A percentile compares a stretch with the other conserved stretches of the same genome.
Evolutionary conservation across 768 basidiomycete genomes (phyloP).

Genomic region (Tylopilus cervinicoccineus): DNA sequence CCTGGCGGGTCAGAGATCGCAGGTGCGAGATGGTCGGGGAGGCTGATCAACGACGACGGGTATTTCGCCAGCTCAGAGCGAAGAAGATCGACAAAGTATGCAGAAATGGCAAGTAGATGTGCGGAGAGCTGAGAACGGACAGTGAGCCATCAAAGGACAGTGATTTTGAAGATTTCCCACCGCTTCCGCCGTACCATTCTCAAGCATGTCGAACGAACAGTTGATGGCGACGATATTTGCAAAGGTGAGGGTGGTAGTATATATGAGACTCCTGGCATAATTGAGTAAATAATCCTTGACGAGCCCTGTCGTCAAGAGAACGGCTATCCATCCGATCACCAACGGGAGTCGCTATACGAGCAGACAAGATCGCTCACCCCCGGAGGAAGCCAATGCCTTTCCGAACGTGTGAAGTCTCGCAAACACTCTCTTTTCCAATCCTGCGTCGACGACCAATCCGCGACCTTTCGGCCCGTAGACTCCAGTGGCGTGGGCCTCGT

Average conservation of each 20-base stretch:
- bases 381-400: constrained; percentile 81
- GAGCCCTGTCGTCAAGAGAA: constrained; percentile 65
- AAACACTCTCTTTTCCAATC: constrained; percentile 66
- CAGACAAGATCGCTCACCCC: constrained; percentile 53
- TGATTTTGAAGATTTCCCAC: constrained; percentile 27
- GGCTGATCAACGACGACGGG: constrained; percentile 23
- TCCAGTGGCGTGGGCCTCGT: constrained; percentile 93
- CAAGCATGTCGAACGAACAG: constrained; percentile 76
- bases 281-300: constrained; percentile 86
- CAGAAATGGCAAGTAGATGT: constrained; percentile 20
- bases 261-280: constrained; percentile 88
- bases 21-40: constrained; percentile 21
- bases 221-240: constrained; percentile 72
- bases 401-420: constrained; percentile 90
- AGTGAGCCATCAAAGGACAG: constrained; percentile 24
- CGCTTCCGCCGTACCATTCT: constrained; percentile 57
- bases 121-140: constrained; percentile 23
- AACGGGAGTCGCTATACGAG: not conserved
- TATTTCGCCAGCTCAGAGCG: constrained; percentile 27
- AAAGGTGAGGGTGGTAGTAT: constrained; percentile 81
- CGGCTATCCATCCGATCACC: constrained; percentile 44
- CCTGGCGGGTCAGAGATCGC: not conserved
- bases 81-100: constrained; percentile 33
- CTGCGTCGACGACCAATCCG: constrained; percentile 68
- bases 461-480: constrained; percentile 77